These are phyloP conservation scores for Pseudoneurospora amorphoporcata DNA, from an alignment of 495 filamentous ascomycete species.

Conservation along the genomic window DNA sequence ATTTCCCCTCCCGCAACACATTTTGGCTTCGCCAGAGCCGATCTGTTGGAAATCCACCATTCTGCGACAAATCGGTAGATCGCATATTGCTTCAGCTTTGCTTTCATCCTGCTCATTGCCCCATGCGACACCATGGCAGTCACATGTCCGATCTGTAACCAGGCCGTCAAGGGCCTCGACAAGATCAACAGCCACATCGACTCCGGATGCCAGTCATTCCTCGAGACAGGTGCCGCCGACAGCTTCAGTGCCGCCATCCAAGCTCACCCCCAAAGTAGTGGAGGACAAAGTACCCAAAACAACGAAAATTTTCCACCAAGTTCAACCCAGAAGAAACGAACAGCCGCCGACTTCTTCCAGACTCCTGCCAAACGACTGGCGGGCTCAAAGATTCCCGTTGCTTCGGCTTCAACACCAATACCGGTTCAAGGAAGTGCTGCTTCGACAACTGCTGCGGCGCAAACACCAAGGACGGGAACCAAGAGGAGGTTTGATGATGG, in stretches of 20 bases:
- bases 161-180: constrained; percentile 57
- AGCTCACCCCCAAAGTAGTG: constrained; percentile 21
- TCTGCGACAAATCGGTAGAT: background rate
- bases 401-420: constrained; percentile 11
- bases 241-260: constrained; percentile 3
- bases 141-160: constrained; percentile 76
- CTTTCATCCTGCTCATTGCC: background rate
- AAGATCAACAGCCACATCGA: constrained; percentile 87
- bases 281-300: constrained; percentile 31
- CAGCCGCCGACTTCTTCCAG: constrained; percentile 68
- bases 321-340: constrained; percentile 39
- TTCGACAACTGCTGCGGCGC: constrained; percentile 7
- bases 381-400: constrained; percentile 11
- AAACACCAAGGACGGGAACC: constrained; percentile 1
- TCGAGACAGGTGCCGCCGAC: constrained; percentile 20
- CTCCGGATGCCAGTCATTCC: constrained; percentile 58
- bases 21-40: background rate
- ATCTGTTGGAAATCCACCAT: background rate
- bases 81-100: background rate
- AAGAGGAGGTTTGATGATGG: constrained; percentile 39
- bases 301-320: constrained; percentile 17
- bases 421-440: constrained; percentile 14
- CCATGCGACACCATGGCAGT: constrained; percentile 31
- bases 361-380: constrained; percentile 47
- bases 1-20: background rate